These are phyloP conservation scores for Neofusicoccum umdonicola DNA, from an alignment of 2,329 filamentous ascomycete genomes.

Conservation along the genomic window DNA sequence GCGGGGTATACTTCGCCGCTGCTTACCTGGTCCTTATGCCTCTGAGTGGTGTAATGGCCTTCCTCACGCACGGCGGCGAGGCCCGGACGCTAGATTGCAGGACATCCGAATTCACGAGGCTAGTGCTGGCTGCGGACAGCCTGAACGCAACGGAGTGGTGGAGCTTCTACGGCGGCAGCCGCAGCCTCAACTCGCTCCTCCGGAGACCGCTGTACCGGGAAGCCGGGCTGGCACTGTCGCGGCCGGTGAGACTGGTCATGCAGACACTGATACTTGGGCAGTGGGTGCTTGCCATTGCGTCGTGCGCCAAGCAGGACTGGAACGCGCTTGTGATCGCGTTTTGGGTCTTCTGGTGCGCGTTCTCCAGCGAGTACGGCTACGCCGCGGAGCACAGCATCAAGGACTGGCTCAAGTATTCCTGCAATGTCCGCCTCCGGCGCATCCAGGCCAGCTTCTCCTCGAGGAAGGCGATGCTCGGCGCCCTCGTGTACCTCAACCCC, in stretches of 20 bases:
- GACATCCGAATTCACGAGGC: background rate
- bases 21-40: constrained; percentile 2
- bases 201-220: background rate
- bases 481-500: constrained; percentile 2
- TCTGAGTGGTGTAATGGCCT: background rate
- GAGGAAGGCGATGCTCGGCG: constrained; percentile 1
- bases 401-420: constrained; percentile 6
- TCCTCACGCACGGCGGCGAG: constrained; percentile 4
- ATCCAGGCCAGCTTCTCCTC: background rate
- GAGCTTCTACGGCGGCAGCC: constrained; percentile 2
- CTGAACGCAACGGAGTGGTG: constrained; percentile 1
- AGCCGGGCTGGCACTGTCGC: background rate
- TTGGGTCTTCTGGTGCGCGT: constrained; percentile 3
- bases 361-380: background rate
- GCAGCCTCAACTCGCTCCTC: background rate
- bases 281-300: background rate
- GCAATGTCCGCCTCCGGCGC: background rate
- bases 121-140: background rate
- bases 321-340: constrained; percentile 4
- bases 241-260: background rate
- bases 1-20: background rate
- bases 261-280: background rate
- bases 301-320: constrained; percentile 2
- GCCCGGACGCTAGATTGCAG: background rate
- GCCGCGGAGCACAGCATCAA: background rate